These are phyloP conservation scores for Phaeotremella skinneri DNA, from an alignment of 768 basidiomycete genomes.

Conservation along the genomic window DNA sequence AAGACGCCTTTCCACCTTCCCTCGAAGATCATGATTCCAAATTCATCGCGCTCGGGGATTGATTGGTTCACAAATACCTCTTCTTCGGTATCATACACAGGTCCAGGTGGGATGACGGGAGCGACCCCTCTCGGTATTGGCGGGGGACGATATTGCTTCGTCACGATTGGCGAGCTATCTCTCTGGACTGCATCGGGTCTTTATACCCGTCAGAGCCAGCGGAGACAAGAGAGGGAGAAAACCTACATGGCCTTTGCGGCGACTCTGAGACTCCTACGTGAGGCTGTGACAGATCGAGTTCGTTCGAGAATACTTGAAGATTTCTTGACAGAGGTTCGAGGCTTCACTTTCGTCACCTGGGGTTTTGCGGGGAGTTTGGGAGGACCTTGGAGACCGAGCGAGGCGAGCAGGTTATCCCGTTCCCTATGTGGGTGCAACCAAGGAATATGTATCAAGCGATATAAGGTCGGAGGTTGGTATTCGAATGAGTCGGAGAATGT, in stretches of 20 bases:
- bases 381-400: constrained; percentile 22
- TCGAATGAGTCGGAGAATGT: neutral
- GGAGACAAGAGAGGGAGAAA: neutral
- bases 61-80: constrained; percentile 25
- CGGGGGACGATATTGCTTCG: neutral
- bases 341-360: constrained; percentile 1
- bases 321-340: neutral
- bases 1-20: constrained; percentile 45
- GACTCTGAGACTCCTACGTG: constrained; percentile 25
- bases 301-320: neutral
- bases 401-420: constrained; percentile 28
- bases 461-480: neutral
- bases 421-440: constrained; percentile 9
- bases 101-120: constrained; percentile 23
- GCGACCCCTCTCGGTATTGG: constrained; percentile 18
- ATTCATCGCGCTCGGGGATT: constrained; percentile 25
- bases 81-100: constrained; percentile 16
- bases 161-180: constrained; percentile 2
- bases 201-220: neutral
- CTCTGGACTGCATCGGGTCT: neutral
- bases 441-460: neutral
- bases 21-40: constrained; percentile 42
- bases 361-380: constrained; percentile 1
- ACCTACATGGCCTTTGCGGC: constrained; percentile 15
- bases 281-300: constrained; percentile 5